phyloP scores from a whole-genome alignment of 2,329 filamentous ascomycete genomes.

The Parastagonospora nodorum region DNA sequence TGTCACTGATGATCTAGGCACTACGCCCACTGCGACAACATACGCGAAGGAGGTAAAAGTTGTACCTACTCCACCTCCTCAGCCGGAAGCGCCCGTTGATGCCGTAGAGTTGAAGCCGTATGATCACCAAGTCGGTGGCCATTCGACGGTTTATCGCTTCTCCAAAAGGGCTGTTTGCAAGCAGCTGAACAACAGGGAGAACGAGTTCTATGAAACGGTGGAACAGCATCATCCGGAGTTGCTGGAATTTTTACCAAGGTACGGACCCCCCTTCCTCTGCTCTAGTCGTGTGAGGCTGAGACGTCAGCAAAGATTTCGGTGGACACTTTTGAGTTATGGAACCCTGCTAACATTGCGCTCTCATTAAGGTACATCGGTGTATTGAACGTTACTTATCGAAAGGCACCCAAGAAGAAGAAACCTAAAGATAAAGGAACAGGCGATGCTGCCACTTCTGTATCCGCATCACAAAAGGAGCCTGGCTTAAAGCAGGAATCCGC shows the following conservation, averaged over 20 bases:
- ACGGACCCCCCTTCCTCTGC: constrained; percentile 28
- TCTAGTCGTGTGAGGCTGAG: constrained; percentile 45
- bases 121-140: constrained; percentile 94
- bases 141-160: constrained; percentile 95
- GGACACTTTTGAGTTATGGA: background rate
- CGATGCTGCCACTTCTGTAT: constrained; percentile 18
- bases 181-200: constrained; percentile 96
- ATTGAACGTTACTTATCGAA: constrained; percentile 92
- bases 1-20: constrained; percentile 58
- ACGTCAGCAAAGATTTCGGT: constrained; percentile 43
- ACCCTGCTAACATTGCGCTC: constrained; percentile 40
- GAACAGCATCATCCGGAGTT: constrained; percentile 89
- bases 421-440: constrained; percentile 39
- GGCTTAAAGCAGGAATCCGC: constrained; percentile 22
- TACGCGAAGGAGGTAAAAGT: constrained; percentile 37
- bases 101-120: constrained; percentile 97
- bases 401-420: constrained; percentile 69
- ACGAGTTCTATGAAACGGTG: constrained; percentile 97
- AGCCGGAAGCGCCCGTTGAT: constrained; percentile 68
- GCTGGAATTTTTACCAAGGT: constrained; percentile 84
- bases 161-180: constrained; percentile 96
- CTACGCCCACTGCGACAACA: constrained; percentile 43
- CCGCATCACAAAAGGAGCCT: constrained; percentile 21
- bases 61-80: constrained; percentile 35
- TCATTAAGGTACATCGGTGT: constrained; percentile 86